phyloP scores from a whole-genome alignment of 306 rosid species.

The Inga leiocalycina region DNA sequence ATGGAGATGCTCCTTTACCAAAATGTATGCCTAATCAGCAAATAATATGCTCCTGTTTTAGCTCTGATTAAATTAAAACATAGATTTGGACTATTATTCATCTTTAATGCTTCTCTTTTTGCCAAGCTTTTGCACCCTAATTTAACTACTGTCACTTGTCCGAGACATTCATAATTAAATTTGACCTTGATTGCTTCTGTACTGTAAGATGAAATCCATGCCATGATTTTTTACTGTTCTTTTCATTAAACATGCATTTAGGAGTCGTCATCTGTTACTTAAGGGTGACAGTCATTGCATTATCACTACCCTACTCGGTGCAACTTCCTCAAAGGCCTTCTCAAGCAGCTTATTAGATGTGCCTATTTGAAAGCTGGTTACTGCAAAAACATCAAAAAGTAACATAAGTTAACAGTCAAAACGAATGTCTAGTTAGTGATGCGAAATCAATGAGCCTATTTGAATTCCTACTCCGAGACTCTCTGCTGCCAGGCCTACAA shows the following conservation, averaged over 20 bases:
- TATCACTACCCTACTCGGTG: neutral
- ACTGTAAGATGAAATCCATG: neutral
- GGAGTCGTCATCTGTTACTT: neutral
- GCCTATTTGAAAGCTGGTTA: neutral
- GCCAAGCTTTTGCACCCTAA: neutral
- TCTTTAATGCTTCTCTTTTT: neutral
- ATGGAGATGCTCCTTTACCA: too few relatives aligned
- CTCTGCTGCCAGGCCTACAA: too few relatives aligned
- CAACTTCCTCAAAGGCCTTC: neutral
- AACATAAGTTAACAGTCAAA: neutral
- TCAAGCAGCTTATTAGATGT: too few relatives aligned
- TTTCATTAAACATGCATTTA: neutral
- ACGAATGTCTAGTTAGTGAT: neutral
- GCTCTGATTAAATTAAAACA: too few relatives aligned
- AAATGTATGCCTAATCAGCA: too few relatives aligned
- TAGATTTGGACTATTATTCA: too few relatives aligned
- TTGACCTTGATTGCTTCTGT: too few relatives aligned
- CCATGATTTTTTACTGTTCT: neutral
- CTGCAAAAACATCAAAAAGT: neutral
- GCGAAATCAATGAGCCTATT: neutral
- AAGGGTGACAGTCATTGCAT: too few relatives aligned
- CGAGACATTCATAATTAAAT: too few relatives aligned
- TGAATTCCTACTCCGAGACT: neutral
- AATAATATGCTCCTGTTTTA: too few relatives aligned
- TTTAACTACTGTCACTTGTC: neutral